phyloP scores from a whole-genome alignment of 495 filamentous ascomycete species.

The Hypoxylon cercidicola region DNA sequence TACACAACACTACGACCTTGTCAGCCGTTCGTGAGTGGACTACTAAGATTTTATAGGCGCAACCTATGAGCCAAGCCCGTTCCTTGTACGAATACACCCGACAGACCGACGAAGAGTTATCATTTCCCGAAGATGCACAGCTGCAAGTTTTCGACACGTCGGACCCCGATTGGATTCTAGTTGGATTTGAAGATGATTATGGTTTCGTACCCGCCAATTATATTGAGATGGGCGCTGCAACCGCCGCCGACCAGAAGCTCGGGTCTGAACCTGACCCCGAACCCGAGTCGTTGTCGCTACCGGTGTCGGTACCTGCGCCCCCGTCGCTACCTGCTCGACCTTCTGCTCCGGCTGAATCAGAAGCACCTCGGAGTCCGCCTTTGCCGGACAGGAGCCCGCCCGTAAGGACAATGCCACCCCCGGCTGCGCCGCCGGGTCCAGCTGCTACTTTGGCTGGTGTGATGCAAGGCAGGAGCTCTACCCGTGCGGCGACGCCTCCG shows the following conservation, averaged over 20 bases:
- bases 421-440: constrained; percentile 9
- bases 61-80: constrained; percentile 77
- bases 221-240: constrained; percentile 70
- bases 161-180: constrained; percentile 96
- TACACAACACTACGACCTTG: constrained; percentile 8
- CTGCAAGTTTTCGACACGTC: constrained; percentile 88
- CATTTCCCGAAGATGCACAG: constrained; percentile 88
- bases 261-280: constrained; percentile 23
- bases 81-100: constrained; percentile 95
- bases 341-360: constrained; percentile 49
- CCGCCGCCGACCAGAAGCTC: constrained; percentile 36
- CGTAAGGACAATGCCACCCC: constrained; percentile 15
- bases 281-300: constrained; percentile 27
- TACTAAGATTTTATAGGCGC: constrained; percentile 63
- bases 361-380: constrained; percentile 54
- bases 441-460: constrained; percentile 48
- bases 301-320: constrained; percentile 20
- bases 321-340: constrained; percentile 42
- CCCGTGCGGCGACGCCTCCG: constrained; percentile 37
- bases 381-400: constrained; percentile 42
- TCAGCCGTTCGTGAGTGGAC: constrained; percentile 6
- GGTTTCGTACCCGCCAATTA: constrained; percentile 99
- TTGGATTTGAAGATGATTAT: constrained; percentile 84
- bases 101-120: constrained; percentile 98
- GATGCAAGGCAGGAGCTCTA: constrained; percentile 47